Conservation (phyloP, 345 rosid genomes). For the Eutrema japonicum region DNA sequence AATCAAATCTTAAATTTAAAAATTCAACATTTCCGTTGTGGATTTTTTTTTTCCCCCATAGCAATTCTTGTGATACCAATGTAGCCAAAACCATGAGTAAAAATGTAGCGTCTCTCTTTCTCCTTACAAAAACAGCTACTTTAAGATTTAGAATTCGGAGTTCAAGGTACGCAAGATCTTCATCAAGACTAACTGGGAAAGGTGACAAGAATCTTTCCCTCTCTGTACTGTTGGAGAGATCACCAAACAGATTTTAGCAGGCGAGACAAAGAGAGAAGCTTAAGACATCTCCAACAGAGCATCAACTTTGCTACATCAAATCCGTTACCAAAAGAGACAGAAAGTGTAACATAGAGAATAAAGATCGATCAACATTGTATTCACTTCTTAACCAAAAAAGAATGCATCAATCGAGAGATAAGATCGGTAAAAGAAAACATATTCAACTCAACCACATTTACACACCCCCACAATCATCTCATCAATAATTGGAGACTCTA, state of each 20-base stretch:
- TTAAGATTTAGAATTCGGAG: neutral
- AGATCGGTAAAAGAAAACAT: neutral
- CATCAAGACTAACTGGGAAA: neutral
- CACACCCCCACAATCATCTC: constrained; percentile 25
- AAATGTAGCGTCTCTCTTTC: neutral
- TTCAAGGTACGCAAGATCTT: neutral
- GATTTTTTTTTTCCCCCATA: too few species aligned
- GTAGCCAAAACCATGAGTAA: too few species aligned
- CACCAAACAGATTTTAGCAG: neutral
- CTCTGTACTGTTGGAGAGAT: neutral
- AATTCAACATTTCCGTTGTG: too few species aligned
- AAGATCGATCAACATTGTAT: constrained; percentile 9
- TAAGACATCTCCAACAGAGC: neutral
- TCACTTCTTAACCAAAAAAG: constrained; percentile 9
- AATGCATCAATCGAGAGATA: constrained; percentile 1
- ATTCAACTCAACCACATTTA: constrained; percentile 35
- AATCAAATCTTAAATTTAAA: too few species aligned
- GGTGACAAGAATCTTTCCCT: neutral
- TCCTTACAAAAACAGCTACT: neutral
- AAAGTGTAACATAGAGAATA: neutral
- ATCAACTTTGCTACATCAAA: constrained; percentile 27
- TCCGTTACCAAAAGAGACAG: constrained; percentile 16
- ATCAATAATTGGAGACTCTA: constrained; percentile 37
- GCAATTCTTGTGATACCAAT: too few species aligned
- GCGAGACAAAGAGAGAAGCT: neutral